Conservation (phyloP, 2,329 filamentous ascomycete genomes). For the Penicillium occitanis region DNA sequence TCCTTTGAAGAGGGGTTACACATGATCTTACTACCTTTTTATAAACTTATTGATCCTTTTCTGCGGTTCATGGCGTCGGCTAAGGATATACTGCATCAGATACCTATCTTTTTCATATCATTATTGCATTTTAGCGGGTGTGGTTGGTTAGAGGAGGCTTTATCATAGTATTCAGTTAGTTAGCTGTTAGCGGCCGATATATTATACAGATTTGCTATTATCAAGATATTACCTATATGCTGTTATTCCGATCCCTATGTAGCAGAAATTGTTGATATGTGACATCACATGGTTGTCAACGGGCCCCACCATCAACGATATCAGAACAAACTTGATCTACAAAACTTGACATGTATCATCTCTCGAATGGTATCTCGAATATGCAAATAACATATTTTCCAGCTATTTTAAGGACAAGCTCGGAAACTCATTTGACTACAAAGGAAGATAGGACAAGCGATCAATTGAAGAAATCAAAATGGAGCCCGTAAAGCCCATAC, state of each 20-base stretch:
- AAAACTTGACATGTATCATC: background rate
- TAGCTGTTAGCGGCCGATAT: background rate
- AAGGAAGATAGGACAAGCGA: background rate
- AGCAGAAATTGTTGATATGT: background rate
- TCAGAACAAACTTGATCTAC: background rate
- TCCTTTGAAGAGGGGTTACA: background rate
- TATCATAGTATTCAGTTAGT: constrained; percentile 9
- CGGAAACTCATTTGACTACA: no score
- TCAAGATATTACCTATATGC: background rate
- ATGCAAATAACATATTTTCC: background rate
- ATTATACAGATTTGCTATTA: background rate
- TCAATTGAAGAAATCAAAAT: background rate
- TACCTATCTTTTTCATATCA: constrained; percentile 15
- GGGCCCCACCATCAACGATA: constrained; percentile 7
- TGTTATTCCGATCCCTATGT: background rate
- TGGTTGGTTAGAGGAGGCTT: constrained; percentile 13
- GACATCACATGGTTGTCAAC: constrained; percentile 20
- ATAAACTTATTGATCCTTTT: background rate
- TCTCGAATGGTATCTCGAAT: background rate
- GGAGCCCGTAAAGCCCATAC: constrained; percentile 33
- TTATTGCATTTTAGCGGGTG: constrained; percentile 22
- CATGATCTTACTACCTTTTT: constrained; percentile 24
- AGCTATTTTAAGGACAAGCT: background rate
- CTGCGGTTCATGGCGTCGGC: constrained; percentile 28
- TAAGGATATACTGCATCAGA: constrained; percentile 20